Conservation (phyloP, 257 asterid genomes). For the Solanum tarijense region DNA sequence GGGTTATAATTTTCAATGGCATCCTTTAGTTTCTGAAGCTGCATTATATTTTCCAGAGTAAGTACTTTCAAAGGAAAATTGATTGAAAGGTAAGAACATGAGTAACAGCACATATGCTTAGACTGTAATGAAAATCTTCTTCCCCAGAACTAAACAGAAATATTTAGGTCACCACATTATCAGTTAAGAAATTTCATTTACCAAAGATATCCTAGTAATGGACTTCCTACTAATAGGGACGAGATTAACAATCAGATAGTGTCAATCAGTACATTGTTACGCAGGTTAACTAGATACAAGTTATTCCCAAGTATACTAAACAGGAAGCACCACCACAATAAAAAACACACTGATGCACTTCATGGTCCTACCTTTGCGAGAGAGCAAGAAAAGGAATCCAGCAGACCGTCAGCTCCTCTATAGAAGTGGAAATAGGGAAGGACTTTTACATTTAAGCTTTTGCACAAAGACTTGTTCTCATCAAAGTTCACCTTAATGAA, state of each 20-base stretch:
- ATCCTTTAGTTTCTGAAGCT: conserved; percentile 59
- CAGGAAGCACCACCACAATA: not conserved
- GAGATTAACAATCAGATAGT: not conserved
- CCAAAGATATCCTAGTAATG: not conserved
- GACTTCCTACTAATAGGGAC: not conserved
- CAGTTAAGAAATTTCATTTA: not conserved
- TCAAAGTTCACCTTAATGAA: conserved; percentile 72
- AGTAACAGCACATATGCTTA: not conserved
- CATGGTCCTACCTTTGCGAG: conserved; percentile 53
- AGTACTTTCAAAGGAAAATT: not conserved
- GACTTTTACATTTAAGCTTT: conserved; percentile 58
- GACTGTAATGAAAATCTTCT: not conserved
- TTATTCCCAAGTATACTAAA: not conserved
- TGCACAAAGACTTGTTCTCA: conserved; percentile 66
- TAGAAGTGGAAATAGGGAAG: conserved; percentile 80
- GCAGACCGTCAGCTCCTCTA: conserved; percentile 51
- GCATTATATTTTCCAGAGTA: conserved; percentile 12
- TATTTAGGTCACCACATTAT: not conserved
- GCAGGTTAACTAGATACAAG: not conserved
- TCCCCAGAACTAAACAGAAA: not conserved
- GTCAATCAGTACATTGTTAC: not conserved
- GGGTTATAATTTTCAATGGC: conserved; percentile 37
- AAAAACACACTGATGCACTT: not conserved
- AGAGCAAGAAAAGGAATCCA: conserved; percentile 74
- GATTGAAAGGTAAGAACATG: not conserved